Conservation (phyloP, 202 grass and related monocot species). For the Miscanthus sacchariflorus region DNA sequence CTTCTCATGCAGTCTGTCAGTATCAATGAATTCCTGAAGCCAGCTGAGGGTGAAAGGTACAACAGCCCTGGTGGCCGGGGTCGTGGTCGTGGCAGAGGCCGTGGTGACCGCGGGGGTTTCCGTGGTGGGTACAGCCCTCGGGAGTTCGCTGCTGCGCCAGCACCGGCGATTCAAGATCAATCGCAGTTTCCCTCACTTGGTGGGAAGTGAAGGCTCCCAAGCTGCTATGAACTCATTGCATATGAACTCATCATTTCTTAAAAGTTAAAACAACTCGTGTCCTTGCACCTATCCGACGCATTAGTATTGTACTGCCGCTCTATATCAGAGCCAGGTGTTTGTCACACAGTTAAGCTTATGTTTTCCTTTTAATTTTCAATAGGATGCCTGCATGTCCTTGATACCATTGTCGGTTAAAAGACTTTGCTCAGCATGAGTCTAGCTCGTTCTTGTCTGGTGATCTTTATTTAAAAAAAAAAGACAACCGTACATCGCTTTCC, state of each 20-base stretch:
- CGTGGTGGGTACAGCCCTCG: constrained; percentile 40
- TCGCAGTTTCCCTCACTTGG: constrained; percentile 60
- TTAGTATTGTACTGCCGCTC: constrained; percentile 38
- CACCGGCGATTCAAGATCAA: constrained; percentile 67
- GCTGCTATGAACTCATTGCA: constrained; percentile 18
- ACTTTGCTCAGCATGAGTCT: constrained; percentile 23
- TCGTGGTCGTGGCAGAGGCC: constrained; percentile 56
- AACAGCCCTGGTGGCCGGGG: constrained; percentile 59
- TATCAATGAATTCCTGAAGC: constrained; percentile 82
- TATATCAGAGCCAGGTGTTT: constrained; percentile 54
- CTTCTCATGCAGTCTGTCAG: constrained; percentile 56
- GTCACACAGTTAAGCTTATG: constrained; percentile 5
- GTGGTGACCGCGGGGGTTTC: constrained; percentile 44
- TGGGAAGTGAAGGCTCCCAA: constrained; percentile 35
- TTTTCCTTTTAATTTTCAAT: not conserved
- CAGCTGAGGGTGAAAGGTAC: constrained; percentile 64
- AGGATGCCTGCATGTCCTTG: constrained; percentile 15
- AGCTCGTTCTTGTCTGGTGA: not conserved
- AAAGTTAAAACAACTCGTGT: constrained; percentile 29
- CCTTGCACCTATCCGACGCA: not conserved
- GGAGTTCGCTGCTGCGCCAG: constrained; percentile 33
- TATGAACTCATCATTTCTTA: constrained; percentile 30
- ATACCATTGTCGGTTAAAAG: constrained; percentile 13
- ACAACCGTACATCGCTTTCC: not conserved
- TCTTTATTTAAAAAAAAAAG: too few relatives aligned